phyloP scores from a whole-genome alignment of 179 eudicot genomes.

The Beta corolliflora region DNA sequence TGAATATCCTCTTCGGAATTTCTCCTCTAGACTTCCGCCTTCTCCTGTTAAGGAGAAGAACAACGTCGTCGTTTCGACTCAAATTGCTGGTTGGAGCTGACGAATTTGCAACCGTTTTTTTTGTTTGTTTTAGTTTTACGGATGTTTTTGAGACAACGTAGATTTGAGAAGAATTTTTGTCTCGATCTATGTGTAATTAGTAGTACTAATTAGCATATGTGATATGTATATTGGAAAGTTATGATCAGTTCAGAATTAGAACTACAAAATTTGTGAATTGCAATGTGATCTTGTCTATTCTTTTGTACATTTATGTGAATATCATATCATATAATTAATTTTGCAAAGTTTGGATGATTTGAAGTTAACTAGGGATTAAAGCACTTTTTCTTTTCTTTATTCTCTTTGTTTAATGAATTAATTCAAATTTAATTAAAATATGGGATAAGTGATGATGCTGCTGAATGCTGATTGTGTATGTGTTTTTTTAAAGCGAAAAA shows the following conservation, averaged over 20 bases:
- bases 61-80: slow-evolving; percentile 19
- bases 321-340: too few relatives aligned
- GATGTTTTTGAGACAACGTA: neutral
- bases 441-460: too few relatives aligned
- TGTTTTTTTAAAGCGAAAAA: neutral
- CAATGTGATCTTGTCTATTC: neutral
- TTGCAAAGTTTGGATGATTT: neutral
- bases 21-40: slow-evolving; percentile 38
- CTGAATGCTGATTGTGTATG: neutral
- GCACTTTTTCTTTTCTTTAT: too few relatives aligned
- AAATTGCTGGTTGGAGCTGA: slow-evolving; percentile 35
- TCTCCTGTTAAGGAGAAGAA: slow-evolving; percentile 17
- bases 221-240: neutral
- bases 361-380: neutral
- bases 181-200: neutral
- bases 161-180: neutral
- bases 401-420: too few relatives aligned
- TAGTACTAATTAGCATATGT: too few relatives aligned
- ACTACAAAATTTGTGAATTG: neutral
- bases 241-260: neutral
- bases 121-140: neutral
- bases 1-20: slow-evolving; percentile 34
- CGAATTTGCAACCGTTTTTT: neutral
- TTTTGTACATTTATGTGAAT: neutral
- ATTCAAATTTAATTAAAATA: too few relatives aligned